Base-by-base conservation (phyloP, 768 basidiomycete genomes). In the Boletellus ananas region DNA sequence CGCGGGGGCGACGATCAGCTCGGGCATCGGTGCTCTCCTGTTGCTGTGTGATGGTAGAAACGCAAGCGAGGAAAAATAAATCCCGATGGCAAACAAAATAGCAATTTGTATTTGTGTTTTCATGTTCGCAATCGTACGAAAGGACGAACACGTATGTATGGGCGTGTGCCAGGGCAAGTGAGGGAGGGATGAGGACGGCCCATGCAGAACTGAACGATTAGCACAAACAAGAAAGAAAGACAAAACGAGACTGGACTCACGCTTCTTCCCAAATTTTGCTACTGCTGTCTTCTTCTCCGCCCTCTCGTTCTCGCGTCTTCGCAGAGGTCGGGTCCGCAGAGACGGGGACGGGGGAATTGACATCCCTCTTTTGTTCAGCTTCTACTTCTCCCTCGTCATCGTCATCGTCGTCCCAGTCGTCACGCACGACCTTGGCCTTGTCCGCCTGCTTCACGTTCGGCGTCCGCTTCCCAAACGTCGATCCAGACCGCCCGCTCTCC, bases 211-310 rank as follows among this genome's bases (percentile, higher is more conserved):
- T 48, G 42, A 37, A 47, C 18, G 47, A 54, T 55, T 49, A 55
- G 53, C 46, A 55, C 51, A 16, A 42, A 27, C 43, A 18, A 3
- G 41, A 41, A 56, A 57, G 29, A 41, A 21, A 41, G 20, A 13
- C 23, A 29, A 43, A 44, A 35, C 29, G 23, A 29, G 29, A 11
- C 29, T 29, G 29, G 31, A 74, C 85, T 70, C 62, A 88, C 87
- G 87, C 87, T 57, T 80, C 74, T 51, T 82, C 77, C 87, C 87
- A 89, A 45, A 88, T 71, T 47, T 70, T 74, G 60, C 72, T 76
- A 27, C 75, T 76, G 29, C 75, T 80, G 31, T 66, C 71, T 35
- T 33, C 49, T 12, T 16, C n/a, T n/a, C 7, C 36, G 3, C 10
- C n/a, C 8, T 29, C 3, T 14, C 8, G 23, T 13, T 33, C 20